phyloP scores from a whole-genome alignment of 2,329 filamentous ascomycete genomes.

The Fusarium poae region DNA sequence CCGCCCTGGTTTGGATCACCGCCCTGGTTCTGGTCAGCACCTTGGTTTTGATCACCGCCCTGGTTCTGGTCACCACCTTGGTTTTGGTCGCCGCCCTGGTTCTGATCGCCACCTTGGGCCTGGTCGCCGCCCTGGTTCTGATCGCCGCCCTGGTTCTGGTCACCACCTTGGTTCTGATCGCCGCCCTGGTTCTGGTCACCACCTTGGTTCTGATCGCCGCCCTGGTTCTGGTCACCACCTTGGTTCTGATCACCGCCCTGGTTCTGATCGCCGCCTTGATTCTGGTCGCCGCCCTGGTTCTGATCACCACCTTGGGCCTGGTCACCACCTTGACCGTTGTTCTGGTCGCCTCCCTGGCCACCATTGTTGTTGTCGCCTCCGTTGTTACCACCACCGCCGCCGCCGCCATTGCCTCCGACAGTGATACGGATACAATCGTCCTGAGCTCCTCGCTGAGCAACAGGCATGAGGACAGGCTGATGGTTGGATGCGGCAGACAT shows the following conservation, averaged over 20 bases:
- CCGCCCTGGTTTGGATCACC: conserved; percentile 5
- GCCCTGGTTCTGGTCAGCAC: conserved; percentile 17
- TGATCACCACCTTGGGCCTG: too few species aligned
- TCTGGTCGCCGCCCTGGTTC: conserved; percentile 7
- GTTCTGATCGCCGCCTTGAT: conserved; percentile 12
- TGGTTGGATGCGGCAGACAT: conserved; percentile 75
- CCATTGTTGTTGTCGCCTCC: conserved; percentile 37
- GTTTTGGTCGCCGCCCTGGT: conserved; percentile 19
- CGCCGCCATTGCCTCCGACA: conserved; percentile 55
- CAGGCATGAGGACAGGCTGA: conserved; percentile 74
- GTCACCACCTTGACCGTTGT: conserved; percentile 8
- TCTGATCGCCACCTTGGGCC: conserved; percentile 21
- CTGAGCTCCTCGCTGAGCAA: conserved; percentile 75
- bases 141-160: conserved; percentile 4
- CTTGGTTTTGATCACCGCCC: not conserved
- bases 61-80: conserved; percentile 3
- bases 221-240: conserved; percentile 12
- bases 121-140: not conserved
- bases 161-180: conserved; percentile 3
- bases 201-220: conserved; percentile 4
- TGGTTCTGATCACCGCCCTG: conserved; percentile 14
- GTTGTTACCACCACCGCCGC: conserved; percentile 31
- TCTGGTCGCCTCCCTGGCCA: conserved; percentile 22
- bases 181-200: conserved; percentile 6
- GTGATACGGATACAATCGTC: conserved; percentile 74